Percentiles rank a stretch among this genome's conserved stretches.
These are phyloP conservation scores for Tetraselmis striata DNA, from an alignment of 139 green algal species.

Conservation along the genomic window DNA sequence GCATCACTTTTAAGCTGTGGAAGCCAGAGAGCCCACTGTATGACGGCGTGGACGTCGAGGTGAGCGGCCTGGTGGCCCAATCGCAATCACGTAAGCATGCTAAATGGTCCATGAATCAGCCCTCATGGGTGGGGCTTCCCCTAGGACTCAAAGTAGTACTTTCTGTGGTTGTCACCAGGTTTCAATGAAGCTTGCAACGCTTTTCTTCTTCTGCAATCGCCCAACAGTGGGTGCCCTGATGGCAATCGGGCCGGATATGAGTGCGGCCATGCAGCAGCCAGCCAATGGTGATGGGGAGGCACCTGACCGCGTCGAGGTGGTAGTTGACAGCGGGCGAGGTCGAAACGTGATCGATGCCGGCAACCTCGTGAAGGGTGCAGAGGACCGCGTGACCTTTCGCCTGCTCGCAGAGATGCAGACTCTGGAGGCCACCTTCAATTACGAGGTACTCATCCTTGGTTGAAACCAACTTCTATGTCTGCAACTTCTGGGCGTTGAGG, in stretches of 20 bases:
- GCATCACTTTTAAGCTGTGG: constrained; percentile 38
- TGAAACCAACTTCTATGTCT: too few relatives aligned
- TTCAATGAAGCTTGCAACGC: constrained; percentile 47
- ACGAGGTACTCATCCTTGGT: constrained; percentile 15
- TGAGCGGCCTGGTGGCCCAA: too few relatives aligned
- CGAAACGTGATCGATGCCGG: too few relatives aligned
- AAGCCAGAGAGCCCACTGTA: constrained; percentile 36
- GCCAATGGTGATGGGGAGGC: background rate
- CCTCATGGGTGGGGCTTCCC: too few relatives aligned
- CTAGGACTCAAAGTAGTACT: too few relatives aligned
- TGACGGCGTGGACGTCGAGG: constrained; percentile 46
- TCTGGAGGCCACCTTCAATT: constrained; percentile 14
- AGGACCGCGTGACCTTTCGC: constrained; percentile 16
- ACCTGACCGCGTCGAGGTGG: background rate
- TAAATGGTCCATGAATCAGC: too few relatives aligned
- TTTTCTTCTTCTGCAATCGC: constrained; percentile 77
- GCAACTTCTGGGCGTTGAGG: too few relatives aligned
- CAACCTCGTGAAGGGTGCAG: constrained; percentile 7
- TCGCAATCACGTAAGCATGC: too few relatives aligned
- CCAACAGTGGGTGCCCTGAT: constrained; percentile 87
- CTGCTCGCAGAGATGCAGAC: constrained; percentile 25
- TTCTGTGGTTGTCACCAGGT: too few relatives aligned
- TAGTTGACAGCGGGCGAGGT: constrained; percentile 6
- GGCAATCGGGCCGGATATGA: constrained; percentile 65
- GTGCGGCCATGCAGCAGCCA: background rate